These are phyloP conservation scores for Penicillium longicatenatum DNA, from an alignment of 495 filamentous ascomycete genomes.

Conservation along the genomic window DNA sequence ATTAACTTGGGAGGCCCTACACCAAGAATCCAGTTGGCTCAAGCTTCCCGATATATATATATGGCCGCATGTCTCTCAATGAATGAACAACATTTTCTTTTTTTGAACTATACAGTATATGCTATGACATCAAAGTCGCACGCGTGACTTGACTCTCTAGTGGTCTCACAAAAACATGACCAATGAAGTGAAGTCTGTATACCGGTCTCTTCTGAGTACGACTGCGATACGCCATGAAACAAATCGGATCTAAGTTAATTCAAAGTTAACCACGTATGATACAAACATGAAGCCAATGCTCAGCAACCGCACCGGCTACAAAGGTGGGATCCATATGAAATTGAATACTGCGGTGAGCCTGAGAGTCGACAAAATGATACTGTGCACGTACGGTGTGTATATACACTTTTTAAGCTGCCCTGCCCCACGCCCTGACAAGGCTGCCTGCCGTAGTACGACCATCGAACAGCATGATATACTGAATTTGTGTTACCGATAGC, in stretches of 20 bases:
- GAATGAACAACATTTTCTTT: neutral
- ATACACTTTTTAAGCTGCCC: neutral
- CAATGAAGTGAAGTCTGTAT: conserved; percentile 1
- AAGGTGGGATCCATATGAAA: neutral
- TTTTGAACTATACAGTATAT: neutral
- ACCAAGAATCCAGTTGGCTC: conserved; percentile 2
- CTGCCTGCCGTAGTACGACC: conserved; percentile 1
- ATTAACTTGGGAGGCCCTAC: neutral
- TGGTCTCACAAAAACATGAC: conserved; percentile 1
- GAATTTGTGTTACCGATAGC: neutral
- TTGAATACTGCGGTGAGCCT: neutral
- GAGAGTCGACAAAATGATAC: conserved; percentile 3
- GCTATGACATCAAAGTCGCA: neutral
- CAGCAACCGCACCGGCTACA: neutral
- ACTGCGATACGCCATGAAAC: neutral
- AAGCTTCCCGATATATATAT: conserved; percentile 5
- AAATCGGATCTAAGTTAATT: neutral
- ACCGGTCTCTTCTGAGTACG: neutral
- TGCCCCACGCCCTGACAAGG: neutral
- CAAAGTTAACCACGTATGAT: conserved; percentile 5
- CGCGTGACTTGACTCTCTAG: neutral
- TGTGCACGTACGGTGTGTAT: neutral
- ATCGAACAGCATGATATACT: neutral
- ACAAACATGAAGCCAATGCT: conserved; percentile 2
- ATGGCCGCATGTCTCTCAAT: neutral